phyloP scores from a whole-genome alignment of 495 filamentous ascomycete genomes.

The Sordaria brevicollis region DNA sequence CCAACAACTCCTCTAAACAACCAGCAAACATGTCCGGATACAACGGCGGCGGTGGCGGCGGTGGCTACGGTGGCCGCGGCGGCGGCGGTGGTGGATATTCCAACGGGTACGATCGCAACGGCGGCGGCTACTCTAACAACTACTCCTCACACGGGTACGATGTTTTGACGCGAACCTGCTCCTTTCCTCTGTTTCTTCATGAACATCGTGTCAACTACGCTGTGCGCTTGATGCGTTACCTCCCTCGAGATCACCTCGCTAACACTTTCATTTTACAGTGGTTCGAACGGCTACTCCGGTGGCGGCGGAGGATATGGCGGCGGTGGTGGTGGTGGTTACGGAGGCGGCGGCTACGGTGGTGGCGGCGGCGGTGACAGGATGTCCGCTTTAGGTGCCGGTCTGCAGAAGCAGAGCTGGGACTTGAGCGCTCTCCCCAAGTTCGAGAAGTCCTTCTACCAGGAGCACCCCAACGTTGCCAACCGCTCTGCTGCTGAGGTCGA shows the following conservation, averaged over 20 bases:
- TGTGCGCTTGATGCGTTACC: background rate
- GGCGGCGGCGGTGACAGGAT: conserved; percentile 78
- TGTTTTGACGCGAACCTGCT: background rate
- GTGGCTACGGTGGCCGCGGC: conserved; percentile 48
- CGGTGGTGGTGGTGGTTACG: conserved; percentile 42
- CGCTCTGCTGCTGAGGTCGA: conserved; percentile 74
- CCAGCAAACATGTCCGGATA: conserved; percentile 22
- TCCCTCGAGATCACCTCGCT: conserved; percentile 18
- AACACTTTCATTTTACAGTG: conserved; percentile 13
- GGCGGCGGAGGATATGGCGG: conserved; percentile 23
- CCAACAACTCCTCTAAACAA: background rate
- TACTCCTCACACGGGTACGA: conserved; percentile 18
- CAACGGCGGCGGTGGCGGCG: conserved; percentile 45
- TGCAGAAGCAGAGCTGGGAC: conserved; percentile 85
- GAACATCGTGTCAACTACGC: conserved; percentile 6
- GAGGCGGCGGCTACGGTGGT: conserved; percentile 42
- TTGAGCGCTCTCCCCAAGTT: conserved; percentile 78
- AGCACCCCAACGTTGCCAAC: conserved; percentile 63
- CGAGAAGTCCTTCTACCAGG: conserved; percentile 98
- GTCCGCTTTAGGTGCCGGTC: conserved; percentile 74
- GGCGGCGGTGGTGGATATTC: conserved; percentile 36
- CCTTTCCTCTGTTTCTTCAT: conserved; percentile 4
- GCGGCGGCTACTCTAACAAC: conserved; percentile 20
- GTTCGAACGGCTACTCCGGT: conserved; percentile 20
- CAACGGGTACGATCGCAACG: conserved; percentile 18